phyloP scores from a whole-genome alignment of 2,329 filamentous ascomycete genomes.

The Trichoderma arundinaceum region DNA sequence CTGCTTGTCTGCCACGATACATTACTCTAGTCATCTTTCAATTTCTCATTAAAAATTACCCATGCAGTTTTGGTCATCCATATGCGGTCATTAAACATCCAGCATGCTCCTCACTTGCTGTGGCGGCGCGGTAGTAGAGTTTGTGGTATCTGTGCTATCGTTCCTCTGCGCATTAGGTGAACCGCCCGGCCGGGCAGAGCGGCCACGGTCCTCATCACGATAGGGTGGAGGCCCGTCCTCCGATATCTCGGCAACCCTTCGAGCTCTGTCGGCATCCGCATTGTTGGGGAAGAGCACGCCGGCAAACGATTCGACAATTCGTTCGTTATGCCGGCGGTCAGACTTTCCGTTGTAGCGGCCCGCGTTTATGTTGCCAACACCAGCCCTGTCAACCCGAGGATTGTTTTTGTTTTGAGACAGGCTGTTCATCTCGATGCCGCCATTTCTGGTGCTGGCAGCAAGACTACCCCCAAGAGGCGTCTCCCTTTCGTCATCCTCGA shows the following conservation, averaged over 20 bases:
- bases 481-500: slow-evolving; percentile 48
- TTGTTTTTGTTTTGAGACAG: slow-evolving; percentile 39
- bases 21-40: slow-evolving; percentile 5
- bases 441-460: slow-evolving; percentile 40
- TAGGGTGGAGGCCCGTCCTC: slow-evolving; percentile 55
- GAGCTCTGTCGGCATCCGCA: slow-evolving; percentile 41
- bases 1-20: neutral
- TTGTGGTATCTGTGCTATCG: slow-evolving; percentile 53
- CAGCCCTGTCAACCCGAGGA: slow-evolving; percentile 43
- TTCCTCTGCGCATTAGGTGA: slow-evolving; percentile 48
- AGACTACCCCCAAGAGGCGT: slow-evolving; percentile 32
- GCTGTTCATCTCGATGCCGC: slow-evolving; percentile 50
- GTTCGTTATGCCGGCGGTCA: slow-evolving; percentile 53
- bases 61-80: neutral
- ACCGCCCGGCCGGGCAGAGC: slow-evolving; percentile 37
- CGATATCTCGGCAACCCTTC: slow-evolving; percentile 49
- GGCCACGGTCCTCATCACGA: slow-evolving; percentile 38
- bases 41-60: slow-evolving; percentile 1
- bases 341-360: slow-evolving; percentile 50
- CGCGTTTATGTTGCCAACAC: slow-evolving; percentile 38
- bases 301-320: slow-evolving; percentile 51
- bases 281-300: slow-evolving; percentile 56
- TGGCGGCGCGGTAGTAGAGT: slow-evolving; percentile 55
- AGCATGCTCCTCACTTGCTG: slow-evolving; percentile 64
- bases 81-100: slow-evolving; percentile 50